Evolutionary conservation across 2,329 filamentous ascomycete species (phyloP), one percentile per base, ranked within the genome.

Genomic region (Trichophyton simii): DNA sequence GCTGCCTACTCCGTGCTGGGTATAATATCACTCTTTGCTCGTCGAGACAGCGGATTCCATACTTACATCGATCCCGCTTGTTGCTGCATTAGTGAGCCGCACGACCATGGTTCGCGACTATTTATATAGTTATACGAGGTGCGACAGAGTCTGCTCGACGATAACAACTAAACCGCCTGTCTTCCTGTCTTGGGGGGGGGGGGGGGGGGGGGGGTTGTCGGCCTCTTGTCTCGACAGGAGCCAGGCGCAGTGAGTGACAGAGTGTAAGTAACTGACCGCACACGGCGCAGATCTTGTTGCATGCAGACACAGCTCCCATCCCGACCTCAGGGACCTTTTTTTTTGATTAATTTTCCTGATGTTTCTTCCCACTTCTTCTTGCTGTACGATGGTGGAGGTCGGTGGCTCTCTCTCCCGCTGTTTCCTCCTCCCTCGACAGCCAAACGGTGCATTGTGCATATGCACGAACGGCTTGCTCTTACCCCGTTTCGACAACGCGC

Each of bases 381-480:
- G 8, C 20, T n/a, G 11, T 44, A 15, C 1, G 22, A 34, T 52
- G 50, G 50, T 34, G 11, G 22, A 54, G 18, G 50, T 54, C 6
- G 50, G 13, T 34, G 22, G 22, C 22, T 9, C 34, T 36, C 34
- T 36, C 11, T 36, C 11, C 11, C 11, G 8, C 8, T 36, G 11
- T 36, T 36, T 8, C 11, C 3, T 36, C 11, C 8, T 36, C 22
- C 7, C 2, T 54, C 25, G 13, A 54, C 22, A 25, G 50, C 25
- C 50, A n/a, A 25, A 54, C 11, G 13, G 15, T 54, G 50, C 50
- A 54, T 54, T 8, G 22, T 54, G 22, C 22, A 54, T 54, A 54
- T 54, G 50, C 50, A 54, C 50, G 50, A 34, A 54, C 50, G 50
- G 50, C 55, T 58, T 8, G 25, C 55, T n/a, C 55, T 28, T 58